A percentile compares a stretch with the other conserved stretches of the same genome.
Conservation (phyloP, 2,329 filamentous ascomycete genomes). For the Sclerotiophoma versabilis region DNA sequence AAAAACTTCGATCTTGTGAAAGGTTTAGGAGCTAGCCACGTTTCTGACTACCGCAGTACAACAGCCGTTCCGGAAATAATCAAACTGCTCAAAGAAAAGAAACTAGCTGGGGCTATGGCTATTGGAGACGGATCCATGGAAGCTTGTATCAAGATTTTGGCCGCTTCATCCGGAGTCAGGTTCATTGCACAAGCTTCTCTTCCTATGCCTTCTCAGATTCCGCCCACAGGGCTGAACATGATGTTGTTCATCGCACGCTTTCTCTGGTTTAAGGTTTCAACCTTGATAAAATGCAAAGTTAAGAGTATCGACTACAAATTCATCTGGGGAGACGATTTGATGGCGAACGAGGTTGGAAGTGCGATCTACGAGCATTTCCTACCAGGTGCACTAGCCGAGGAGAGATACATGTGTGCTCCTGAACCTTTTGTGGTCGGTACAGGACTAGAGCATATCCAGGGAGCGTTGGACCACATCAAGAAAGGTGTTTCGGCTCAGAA, state of each 20-base stretch:
- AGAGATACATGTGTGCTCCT: constrained; percentile 16
- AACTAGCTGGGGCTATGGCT: constrained; percentile 48
- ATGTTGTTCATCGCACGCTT: constrained; percentile 10
- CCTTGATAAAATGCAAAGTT: constrained; percentile 15
- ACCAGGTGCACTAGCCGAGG: constrained; percentile 22
- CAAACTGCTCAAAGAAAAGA: constrained; percentile 41
- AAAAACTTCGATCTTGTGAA: constrained; percentile 56
- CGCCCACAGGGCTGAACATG: constrained; percentile 10
- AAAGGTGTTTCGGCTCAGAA: constrained; percentile 8
- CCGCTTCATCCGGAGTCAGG: constrained; percentile 15
- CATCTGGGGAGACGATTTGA: constrained; percentile 9
- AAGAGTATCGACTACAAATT: constrained; percentile 20
- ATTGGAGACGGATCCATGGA: constrained; percentile 26
- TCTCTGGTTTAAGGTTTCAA: constrained; percentile 18
- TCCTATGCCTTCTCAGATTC: constrained; percentile 4
- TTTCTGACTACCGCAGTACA: constrained; percentile 55
- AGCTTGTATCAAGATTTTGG: constrained; percentile 20
- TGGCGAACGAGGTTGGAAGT: constrained; percentile 7
- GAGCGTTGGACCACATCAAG: constrained; percentile 22
- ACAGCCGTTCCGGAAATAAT: constrained; percentile 42
- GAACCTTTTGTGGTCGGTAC: constrained; percentile 24
- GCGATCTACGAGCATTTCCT: constrained; percentile 16
- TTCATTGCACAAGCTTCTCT: constrained; percentile 20
- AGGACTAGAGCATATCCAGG: constrained; percentile 30
- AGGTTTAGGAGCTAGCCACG: constrained; percentile 54